phyloP scores from a whole-genome alignment of 768 basidiomycete species.

The Rhodotorula paludigena region DNA sequence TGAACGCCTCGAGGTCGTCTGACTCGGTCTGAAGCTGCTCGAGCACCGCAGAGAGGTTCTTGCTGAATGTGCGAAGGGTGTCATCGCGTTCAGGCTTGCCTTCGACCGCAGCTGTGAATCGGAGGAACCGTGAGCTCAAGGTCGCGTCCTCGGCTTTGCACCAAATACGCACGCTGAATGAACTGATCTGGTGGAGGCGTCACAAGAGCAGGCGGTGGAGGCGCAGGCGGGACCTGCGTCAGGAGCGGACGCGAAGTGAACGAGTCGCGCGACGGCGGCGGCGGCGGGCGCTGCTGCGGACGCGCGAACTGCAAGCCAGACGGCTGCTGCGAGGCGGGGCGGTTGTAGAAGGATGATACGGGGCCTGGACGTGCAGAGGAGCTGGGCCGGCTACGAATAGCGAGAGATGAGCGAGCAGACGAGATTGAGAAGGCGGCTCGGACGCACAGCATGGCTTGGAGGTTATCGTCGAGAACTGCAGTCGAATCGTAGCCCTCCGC shows the following conservation, averaged over 20 bases:
- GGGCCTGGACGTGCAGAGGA: background rate
- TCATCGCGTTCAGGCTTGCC: background rate
- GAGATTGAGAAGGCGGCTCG: background rate
- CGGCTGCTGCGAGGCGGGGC: no score
- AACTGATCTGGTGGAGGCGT: background rate
- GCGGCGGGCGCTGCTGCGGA: background rate
- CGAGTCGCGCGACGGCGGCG: background rate
- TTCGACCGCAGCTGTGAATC: background rate
- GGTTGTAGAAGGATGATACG: background rate
- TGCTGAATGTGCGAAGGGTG: background rate
- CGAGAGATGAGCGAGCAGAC: background rate
- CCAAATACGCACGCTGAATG: background rate
- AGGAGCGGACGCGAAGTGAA: conserved; percentile 2
- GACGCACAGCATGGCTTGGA: background rate
- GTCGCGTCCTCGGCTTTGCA: no score
- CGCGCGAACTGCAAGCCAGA: no score
- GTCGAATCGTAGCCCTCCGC: conserved; percentile 5
- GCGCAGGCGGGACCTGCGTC: background rate
- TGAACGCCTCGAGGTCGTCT: conserved; percentile 12
- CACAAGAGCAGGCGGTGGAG: background rate
- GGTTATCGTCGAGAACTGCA: background rate
- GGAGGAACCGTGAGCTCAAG: background rate
- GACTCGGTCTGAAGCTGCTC: background rate
- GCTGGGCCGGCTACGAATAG: no score
- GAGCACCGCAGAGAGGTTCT: background rate